These are phyloP conservation scores for Dalechampia spathulata DNA, from an alignment of 441 rosid genomes.

Conservation along the genomic window DNA sequence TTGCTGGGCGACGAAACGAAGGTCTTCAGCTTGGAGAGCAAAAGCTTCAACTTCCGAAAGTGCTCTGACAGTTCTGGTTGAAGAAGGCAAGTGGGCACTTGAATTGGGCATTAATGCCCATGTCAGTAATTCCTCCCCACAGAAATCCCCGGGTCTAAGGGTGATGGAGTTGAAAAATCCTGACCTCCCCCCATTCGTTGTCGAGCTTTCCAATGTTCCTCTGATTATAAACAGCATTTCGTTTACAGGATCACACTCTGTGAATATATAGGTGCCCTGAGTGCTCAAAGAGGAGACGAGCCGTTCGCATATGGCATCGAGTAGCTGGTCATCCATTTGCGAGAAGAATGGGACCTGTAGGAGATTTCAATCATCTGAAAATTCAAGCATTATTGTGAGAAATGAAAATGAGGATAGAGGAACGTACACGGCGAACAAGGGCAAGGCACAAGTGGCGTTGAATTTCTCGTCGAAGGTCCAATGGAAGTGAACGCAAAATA, in stretches of 20 bases:
- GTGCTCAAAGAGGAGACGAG: conserved; percentile 30
- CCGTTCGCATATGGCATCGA: conserved; percentile 32
- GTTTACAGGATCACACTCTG: conserved; percentile 30
- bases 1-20: conserved; percentile 25
- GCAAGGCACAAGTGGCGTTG: conserved; percentile 24
- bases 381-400: too few relatives aligned
- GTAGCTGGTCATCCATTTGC: conserved; percentile 36
- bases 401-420: not conserved
- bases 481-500: conserved; percentile 23
- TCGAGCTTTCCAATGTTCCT: conserved; percentile 35
- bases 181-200: conserved; percentile 34
- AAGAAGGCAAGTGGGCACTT: conserved; percentile 23
- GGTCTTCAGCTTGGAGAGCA: conserved; percentile 33
- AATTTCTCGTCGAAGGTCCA: conserved; percentile 30
- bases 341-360: conserved; percentile 34
- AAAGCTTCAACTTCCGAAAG: conserved; percentile 30
- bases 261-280: conserved; percentile 24
- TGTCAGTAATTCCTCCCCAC: conserved; percentile 30
- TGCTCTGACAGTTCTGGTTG: conserved; percentile 31
- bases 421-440: conserved; percentile 30
- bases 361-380: too few relatives aligned
- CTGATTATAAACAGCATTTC: conserved; percentile 37
- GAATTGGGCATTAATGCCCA: conserved; percentile 34
- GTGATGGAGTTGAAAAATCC: conserved; percentile 38
- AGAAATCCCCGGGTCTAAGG: conserved; percentile 36